These are phyloP conservation scores for Globisporangium okanoganense DNA, from an alignment of 352 stramenopile species.

Conservation along the genomic window DNA sequence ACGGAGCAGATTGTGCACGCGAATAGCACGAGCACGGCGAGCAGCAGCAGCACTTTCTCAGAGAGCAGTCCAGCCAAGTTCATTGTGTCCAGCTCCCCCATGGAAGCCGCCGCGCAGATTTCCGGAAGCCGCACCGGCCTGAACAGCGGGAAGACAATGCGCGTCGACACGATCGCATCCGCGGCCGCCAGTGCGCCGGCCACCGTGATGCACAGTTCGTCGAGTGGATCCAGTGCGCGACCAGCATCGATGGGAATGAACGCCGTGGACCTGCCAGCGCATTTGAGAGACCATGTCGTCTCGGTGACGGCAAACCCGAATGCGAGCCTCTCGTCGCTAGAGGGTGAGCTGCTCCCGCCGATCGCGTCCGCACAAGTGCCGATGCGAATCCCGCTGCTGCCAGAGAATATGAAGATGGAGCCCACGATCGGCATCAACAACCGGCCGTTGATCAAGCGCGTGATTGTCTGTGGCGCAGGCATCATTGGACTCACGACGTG, in stretches of 20 bases:
- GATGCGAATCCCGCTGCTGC: slow-evolving; percentile 55
- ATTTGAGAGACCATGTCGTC: slow-evolving; percentile 59
- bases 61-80: slow-evolving; percentile 2
- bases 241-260: slow-evolving; percentile 16
- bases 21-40: slow-evolving; percentile 9
- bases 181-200: neutral
- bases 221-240: slow-evolving; percentile 7
- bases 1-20: slow-evolving; percentile 14
- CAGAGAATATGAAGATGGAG: slow-evolving; percentile 69
- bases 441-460: slow-evolving; percentile 62
- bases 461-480: slow-evolving; percentile 83
- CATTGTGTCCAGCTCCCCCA: slow-evolving; percentile 24
- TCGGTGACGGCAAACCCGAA: slow-evolving; percentile 11
- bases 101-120: slow-evolving; percentile 39
- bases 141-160: slow-evolving; percentile 9
- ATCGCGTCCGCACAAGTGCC: slow-evolving; percentile 51
- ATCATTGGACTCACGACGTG: slow-evolving; percentile 84
- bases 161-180: slow-evolving; percentile 17
- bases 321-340: slow-evolving; percentile 12
- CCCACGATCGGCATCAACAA: slow-evolving; percentile 52
- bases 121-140: neutral
- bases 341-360: slow-evolving; percentile 54
- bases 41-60: slow-evolving; percentile 22
- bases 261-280: slow-evolving; percentile 43
- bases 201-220: slow-evolving; percentile 10